Base-by-base conservation (phyloP, 306 rosid genomes). In the Canavalia gladiata region DNA sequence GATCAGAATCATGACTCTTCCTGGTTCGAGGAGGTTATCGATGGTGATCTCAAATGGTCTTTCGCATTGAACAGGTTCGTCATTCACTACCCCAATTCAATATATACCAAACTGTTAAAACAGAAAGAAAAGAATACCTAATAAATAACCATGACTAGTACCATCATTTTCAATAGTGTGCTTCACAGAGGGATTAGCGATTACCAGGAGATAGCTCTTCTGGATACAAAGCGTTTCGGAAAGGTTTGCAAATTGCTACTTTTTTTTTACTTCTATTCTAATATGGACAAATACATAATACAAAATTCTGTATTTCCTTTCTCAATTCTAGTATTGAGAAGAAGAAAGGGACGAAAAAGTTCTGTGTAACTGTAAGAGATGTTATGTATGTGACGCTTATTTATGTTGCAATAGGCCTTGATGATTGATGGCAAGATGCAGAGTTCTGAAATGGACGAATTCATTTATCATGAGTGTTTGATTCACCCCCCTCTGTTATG, bases 341-440 rank as follows among this genome's bases (percentile, higher is more conserved):
- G 33, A 39, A 45, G 9, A 54, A 52, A 4, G 60, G n/a, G 33
- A 11, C 5, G 31, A 49, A 51, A 51, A 51, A 13, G 25, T 51
- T 12, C 3, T 49, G 25, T 18, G 25, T 18, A 18, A 18, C 25
- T 18, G 25, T 18, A 18, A 18, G 25, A 18, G 25, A 37, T 37
- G 41, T 11, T 51, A 13, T 51, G 56, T 6, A 3, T 51, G 54
- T 49, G 3, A 49, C 2, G n/a, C 1, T 49, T 49, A 9, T 51
- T 54, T 57, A 25, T 64, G 57, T 63, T 84, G 74, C 25, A 66
- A 63, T 73, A 92, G 95, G 94, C 86, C 7, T 68, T 92, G 88
- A 81, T 92, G 85, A 91, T 92, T 79, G 97, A 92, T 80, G 95
- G 97, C 13, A 89, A 88, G 90, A 89, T 92, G 94, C 95, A 91